Evolutionary conservation across 805 yeast species (phyloP).

Genomic region (Komagataella kurtzmanii): DNA sequence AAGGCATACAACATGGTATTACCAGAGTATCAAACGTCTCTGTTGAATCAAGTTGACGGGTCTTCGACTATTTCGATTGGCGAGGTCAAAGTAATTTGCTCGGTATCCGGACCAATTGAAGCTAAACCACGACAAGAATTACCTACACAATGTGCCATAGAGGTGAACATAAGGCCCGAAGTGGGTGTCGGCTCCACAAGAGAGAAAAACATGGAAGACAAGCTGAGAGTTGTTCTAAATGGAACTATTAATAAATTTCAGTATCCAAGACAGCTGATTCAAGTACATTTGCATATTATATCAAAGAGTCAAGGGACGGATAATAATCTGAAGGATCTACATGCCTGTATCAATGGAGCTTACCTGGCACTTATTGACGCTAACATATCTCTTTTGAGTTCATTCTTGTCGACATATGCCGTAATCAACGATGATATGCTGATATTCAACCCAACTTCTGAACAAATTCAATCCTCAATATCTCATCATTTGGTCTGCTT

Average conservation of each 20-base stretch:
- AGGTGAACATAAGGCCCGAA: constrained; percentile 67
- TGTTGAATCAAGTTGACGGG: constrained; percentile 62
- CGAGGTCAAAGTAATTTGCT: constrained; percentile 45
- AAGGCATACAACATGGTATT: not conserved
- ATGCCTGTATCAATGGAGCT: constrained; percentile 60
- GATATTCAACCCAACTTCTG: constrained; percentile 30
- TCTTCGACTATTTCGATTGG: constrained; percentile 48
- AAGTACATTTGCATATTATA: constrained; percentile 52
- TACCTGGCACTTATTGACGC: constrained; percentile 71
- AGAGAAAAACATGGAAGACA: constrained; percentile 67
- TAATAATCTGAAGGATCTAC: constrained; percentile 34
- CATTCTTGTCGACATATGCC: constrained; percentile 46
- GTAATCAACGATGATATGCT: constrained; percentile 15
- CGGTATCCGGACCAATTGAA: constrained; percentile 89
- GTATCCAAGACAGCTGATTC: constrained; percentile 72
- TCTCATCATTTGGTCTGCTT: constrained; percentile 62
- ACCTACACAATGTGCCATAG: constrained; percentile 68
- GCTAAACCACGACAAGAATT: constrained; percentile 71
- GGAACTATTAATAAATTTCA: constrained; percentile 44
- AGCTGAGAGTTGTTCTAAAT: constrained; percentile 46
- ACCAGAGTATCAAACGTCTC: not conserved
- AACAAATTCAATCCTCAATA: constrained; percentile 24
- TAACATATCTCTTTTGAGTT: constrained; percentile 52
- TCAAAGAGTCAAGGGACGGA: constrained; percentile 33
- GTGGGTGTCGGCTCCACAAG: constrained; percentile 60